A percentile compares a stretch with the other conserved stretches of the same genome.
These are phyloP conservation scores for Holtermanniella nyarrowii DNA, from an alignment of 768 basidiomycete species.

Conservation along the genomic window DNA sequence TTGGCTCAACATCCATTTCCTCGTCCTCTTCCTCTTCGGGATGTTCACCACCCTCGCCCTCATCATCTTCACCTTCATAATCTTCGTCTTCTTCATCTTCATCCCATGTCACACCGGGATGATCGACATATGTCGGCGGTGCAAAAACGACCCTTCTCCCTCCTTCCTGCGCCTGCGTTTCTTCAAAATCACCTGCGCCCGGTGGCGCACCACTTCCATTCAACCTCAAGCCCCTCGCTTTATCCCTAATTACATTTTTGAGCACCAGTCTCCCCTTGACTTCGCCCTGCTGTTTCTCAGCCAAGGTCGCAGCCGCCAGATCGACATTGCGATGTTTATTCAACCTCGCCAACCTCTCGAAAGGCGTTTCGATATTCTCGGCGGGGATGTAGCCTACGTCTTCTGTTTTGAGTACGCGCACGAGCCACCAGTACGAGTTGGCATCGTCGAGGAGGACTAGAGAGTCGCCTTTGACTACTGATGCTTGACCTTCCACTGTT, in stretches of 20 bases:
- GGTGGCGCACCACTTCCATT: conserved; percentile 14
- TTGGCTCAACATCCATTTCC: conserved; percentile 46
- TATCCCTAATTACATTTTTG: conserved; percentile 18
- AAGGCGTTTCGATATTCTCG: conserved; percentile 98
- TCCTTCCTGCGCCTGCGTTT: conserved; percentile 9
- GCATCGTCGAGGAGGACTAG: conserved; percentile 94
- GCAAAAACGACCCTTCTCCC: conserved; percentile 61
- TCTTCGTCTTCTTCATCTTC: conserved; percentile 55
- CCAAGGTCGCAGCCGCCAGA: conserved; percentile 30
- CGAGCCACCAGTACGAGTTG: conserved; percentile 99
- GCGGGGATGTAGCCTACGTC: conserved; percentile 98
- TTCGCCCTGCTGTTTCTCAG: conserved; percentile 25
- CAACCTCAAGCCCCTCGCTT: conserved; percentile 14
- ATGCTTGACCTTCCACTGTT: conserved; percentile 96
- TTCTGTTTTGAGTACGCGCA: conserved; percentile 94
- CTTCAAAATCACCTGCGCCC: conserved; percentile 6
- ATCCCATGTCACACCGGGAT: conserved; percentile 40
- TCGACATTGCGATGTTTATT: conserved; percentile 98
- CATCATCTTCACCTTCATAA: conserved; percentile 50
- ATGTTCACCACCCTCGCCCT: conserved; percentile 21
- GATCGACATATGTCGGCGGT: conserved; percentile 46
- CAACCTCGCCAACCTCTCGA: conserved; percentile 83
- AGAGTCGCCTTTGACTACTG: conserved; percentile 95
- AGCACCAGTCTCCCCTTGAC: conserved; percentile 19
- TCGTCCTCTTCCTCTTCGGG: conserved; percentile 50